These are phyloP conservation scores for Gremmenia infestans DNA, from an alignment of 2,329 filamentous ascomycete species.

Conservation along the genomic window DNA sequence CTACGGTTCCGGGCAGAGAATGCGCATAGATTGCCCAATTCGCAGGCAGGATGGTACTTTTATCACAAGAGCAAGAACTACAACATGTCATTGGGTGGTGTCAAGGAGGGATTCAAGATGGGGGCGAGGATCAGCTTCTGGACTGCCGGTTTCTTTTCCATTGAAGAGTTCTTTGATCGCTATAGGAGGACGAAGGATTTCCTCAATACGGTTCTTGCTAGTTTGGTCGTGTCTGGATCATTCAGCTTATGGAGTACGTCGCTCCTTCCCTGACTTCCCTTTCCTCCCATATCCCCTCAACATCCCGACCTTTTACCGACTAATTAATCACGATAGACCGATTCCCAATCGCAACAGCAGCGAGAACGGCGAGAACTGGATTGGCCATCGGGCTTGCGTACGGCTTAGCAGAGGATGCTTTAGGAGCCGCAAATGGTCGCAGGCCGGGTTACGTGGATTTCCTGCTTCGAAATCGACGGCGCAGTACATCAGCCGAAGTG, in stretches of 20 bases:
- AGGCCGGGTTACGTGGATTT: slow-evolving; percentile 71
- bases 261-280: neutral
- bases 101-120: slow-evolving; percentile 74
- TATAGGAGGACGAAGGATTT: slow-evolving; percentile 68
- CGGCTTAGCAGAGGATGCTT: slow-evolving; percentile 72
- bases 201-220: slow-evolving; percentile 75
- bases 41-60: slow-evolving; percentile 88
- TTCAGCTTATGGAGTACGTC: slow-evolving; percentile 82
- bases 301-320: neutral
- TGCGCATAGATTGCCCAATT: slow-evolving; percentile 82
- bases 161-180: slow-evolving; percentile 82
- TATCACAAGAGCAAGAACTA: slow-evolving; percentile 99
- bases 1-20: slow-evolving; percentile 93
- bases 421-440: slow-evolving; percentile 65
- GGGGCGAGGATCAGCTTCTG: slow-evolving; percentile 66
- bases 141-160: slow-evolving; percentile 69
- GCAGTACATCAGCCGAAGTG: neutral
- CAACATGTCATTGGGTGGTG: slow-evolving; percentile 69
- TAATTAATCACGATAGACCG: slow-evolving; percentile 50
- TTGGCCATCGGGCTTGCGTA: slow-evolving; percentile 74
- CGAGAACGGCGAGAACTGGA: slow-evolving; percentile 74
- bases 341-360: slow-evolving; percentile 71
- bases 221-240: slow-evolving; percentile 74
- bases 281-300: neutral
- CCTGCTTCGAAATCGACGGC: slow-evolving; percentile 41